Evolutionary conservation across 495 filamentous ascomycete genomes (phyloP).

Genomic region (Xylaria intraflava): DNA sequence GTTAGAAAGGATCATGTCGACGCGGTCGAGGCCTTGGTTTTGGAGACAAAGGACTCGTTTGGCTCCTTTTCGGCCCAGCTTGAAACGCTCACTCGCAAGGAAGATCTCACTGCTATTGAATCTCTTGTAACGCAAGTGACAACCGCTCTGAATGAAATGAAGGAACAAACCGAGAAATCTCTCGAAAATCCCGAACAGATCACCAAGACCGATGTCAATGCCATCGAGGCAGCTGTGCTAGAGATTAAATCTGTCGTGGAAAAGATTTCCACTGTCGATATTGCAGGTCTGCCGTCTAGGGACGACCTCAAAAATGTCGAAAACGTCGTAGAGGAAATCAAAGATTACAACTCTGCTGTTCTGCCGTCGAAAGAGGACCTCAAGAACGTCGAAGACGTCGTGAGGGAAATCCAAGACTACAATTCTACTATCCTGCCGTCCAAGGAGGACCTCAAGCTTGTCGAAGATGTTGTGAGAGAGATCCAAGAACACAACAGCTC

Average conservation of each 20-base stretch:
- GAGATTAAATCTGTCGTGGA: constrained; percentile 73
- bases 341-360: background rate
- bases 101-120: constrained; percentile 71
- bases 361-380: constrained; percentile 60
- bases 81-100: constrained; percentile 61
- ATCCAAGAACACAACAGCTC: constrained; percentile 37
- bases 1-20: constrained; percentile 74
- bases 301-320: constrained; percentile 32
- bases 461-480: constrained; percentile 56
- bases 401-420: constrained; percentile 53
- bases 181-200: constrained; percentile 58
- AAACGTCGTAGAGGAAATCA: constrained; percentile 49
- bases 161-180: constrained; percentile 56
- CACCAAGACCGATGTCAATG: constrained; percentile 71
- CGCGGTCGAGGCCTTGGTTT: constrained; percentile 59
- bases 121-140: constrained; percentile 69
- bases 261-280: constrained; percentile 60
- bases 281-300: constrained; percentile 58
- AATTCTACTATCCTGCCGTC: constrained; percentile 60
- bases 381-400: constrained; percentile 44
- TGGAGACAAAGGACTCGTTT: constrained; percentile 64
- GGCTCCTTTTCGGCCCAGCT: constrained; percentile 50
- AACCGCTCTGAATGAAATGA: constrained; percentile 68
- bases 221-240: constrained; percentile 67
- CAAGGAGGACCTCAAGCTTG: constrained; percentile 48